These are phyloP conservation scores for Chloroidium sp. DNA, from an alignment of 163 green algal species.

Conservation along the genomic window DNA sequence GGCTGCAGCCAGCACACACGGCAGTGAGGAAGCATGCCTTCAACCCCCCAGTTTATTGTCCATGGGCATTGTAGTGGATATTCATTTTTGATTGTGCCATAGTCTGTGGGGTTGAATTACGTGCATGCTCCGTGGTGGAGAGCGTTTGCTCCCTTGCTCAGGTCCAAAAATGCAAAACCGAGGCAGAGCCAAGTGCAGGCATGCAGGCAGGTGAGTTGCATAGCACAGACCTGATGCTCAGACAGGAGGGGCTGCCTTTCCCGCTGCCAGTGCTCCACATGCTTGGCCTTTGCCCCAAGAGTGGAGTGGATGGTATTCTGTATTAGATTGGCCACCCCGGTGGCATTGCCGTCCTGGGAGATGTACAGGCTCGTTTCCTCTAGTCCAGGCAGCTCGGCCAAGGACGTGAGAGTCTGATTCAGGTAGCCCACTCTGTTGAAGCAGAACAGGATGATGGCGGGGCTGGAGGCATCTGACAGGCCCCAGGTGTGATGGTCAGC, in stretches of 20 bases:
- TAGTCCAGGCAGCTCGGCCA: slow-evolving; percentile 21
- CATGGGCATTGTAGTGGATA: no score
- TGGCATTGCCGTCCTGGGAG: slow-evolving; percentile 25
- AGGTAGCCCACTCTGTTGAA: slow-evolving; percentile 27
- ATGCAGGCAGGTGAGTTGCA: neutral
- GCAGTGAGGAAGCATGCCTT: neutral
- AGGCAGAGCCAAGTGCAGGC: no score
- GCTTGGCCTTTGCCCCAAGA: neutral
- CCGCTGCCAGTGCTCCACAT: slow-evolving; percentile 27
- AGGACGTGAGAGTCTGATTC: slow-evolving; percentile 23
- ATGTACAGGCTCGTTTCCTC: slow-evolving; percentile 26
- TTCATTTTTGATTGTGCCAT: no score
- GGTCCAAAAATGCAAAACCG: no score
- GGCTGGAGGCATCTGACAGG: no score
- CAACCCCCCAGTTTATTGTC: neutral
- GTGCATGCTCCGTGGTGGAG: no score
- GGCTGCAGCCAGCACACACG: slow-evolving; percentile 20
- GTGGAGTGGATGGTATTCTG: neutral
- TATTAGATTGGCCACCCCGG: slow-evolving; percentile 11
- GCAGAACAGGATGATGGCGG: slow-evolving; percentile 29
- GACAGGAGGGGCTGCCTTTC: slow-evolving; percentile 1
- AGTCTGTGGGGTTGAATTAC: no score
- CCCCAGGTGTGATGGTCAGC: no score
- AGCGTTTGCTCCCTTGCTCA: no score
- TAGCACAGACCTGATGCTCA: slow-evolving; percentile 8